These are phyloP conservation scores for Leccinum pellstonianum DNA, from an alignment of 768 basidiomycete genomes.

Conservation along the genomic window DNA sequence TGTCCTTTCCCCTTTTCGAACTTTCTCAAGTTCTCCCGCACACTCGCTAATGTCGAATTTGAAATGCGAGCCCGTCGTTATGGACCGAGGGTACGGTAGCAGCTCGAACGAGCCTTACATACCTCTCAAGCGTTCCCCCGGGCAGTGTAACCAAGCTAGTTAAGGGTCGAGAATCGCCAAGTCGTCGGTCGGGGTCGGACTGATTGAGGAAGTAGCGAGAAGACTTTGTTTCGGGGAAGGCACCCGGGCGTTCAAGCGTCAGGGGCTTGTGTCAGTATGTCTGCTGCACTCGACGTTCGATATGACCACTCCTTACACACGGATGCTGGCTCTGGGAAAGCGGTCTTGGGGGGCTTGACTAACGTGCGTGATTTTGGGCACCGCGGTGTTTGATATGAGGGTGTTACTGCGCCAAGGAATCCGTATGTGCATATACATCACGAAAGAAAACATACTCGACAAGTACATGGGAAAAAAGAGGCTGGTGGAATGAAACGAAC, in stretches of 20 bases:
- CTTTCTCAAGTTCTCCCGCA: background rate
- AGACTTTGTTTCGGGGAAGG: slow-evolving; percentile 18
- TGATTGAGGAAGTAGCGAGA: slow-evolving; percentile 22
- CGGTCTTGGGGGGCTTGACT: slow-evolving; percentile 1
- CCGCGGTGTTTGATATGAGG: background rate
- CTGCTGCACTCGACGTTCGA: background rate
- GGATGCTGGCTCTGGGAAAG: slow-evolving; percentile 8
- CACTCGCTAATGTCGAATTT: slow-evolving; percentile 1
- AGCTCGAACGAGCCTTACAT: background rate
- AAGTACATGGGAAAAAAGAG: slow-evolving; percentile 23
- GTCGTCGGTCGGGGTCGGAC: slow-evolving; percentile 14
- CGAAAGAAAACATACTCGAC: slow-evolving; percentile 12
- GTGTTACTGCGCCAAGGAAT: background rate
- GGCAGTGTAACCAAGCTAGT: background rate
- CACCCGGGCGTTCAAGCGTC: slow-evolving; percentile 11
- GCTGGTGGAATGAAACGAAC: slow-evolving; percentile 12
- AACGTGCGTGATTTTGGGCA: background rate
- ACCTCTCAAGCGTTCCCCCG: background rate
- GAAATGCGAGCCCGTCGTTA: slow-evolving; percentile 3
- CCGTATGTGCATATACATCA: slow-evolving; percentile 7
- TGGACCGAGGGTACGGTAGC: background rate
- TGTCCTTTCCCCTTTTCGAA: background rate
- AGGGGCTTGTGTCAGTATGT: slow-evolving; percentile 16
- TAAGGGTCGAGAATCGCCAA: slow-evolving; percentile 3
- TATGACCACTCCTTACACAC: background rate